phyloP scores from a whole-genome alignment of 2,329 filamentous ascomycete genomes.

The Talaromyces verruculosus region DNA sequence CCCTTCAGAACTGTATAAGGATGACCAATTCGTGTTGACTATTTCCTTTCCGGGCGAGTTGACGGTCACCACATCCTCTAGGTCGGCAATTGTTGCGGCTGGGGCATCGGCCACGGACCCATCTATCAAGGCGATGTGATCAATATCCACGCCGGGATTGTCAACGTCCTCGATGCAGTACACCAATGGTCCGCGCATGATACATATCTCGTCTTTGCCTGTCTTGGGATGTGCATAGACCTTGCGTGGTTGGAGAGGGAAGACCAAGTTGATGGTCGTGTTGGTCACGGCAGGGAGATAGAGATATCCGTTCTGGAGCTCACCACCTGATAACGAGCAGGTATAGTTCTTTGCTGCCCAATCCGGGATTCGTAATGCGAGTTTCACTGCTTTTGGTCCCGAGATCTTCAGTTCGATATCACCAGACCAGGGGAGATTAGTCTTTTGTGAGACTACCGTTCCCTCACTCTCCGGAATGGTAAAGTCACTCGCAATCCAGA shows the following conservation, averaged over 20 bases:
- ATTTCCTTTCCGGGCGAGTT: slow-evolving; percentile 15
- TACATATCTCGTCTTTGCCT: slow-evolving; percentile 54
- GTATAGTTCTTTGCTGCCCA: slow-evolving; percentile 42
- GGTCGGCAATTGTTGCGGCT: slow-evolving; percentile 34
- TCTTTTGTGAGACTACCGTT: slow-evolving; percentile 51
- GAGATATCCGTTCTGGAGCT: slow-evolving; percentile 53
- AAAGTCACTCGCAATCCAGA: slow-evolving; percentile 37
- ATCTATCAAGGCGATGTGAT: slow-evolving; percentile 46
- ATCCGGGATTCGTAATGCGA: slow-evolving; percentile 56
- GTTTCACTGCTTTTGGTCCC: slow-evolving; percentile 35
- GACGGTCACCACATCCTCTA: slow-evolving; percentile 16
- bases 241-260: slow-evolving; percentile 51
- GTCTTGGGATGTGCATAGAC: slow-evolving; percentile 58
- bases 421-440: slow-evolving; percentile 60
- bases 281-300: slow-evolving; percentile 40
- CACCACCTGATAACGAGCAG: slow-evolving; percentile 7
- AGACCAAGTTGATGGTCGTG: slow-evolving; percentile 48
- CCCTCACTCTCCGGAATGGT: slow-evolving; percentile 32
- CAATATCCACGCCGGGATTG: slow-evolving; percentile 51
- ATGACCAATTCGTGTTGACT: slow-evolving; percentile 25
- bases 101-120: slow-evolving; percentile 13
- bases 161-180: slow-evolving; percentile 63
- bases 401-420: slow-evolving; percentile 50
- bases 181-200: slow-evolving; percentile 59
- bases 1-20: slow-evolving; percentile 22